These are phyloP conservation scores for Aspergillus texensis DNA, from an alignment of 2,329 filamentous ascomycete genomes.

Conservation along the genomic window DNA sequence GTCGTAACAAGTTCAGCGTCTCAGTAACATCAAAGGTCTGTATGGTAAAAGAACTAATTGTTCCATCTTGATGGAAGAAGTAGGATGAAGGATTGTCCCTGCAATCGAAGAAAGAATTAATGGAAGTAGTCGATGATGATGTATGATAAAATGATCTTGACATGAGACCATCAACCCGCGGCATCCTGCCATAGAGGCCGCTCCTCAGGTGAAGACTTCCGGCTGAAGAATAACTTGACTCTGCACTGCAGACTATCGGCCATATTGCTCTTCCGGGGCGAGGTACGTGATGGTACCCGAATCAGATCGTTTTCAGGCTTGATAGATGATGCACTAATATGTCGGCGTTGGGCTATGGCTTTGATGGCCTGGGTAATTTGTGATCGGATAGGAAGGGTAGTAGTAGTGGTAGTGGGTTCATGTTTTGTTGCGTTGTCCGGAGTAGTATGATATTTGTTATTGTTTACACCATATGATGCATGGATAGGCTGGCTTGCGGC, in stretches of 20 bases:
- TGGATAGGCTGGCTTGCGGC: slow-evolving; percentile 1
- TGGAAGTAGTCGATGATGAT: not conserved
- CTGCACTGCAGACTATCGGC: not conserved
- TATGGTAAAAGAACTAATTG: too few species aligned
- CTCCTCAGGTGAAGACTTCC: not conserved
- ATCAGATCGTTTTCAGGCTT: not conserved
- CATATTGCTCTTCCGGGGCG: not conserved
- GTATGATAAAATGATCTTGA: not conserved
- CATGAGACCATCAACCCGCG: not conserved
- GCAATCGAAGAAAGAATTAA: not conserved
- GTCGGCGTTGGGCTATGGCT: slow-evolving; percentile 13
- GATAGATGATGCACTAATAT: not conserved
- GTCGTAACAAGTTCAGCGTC: too few species aligned
- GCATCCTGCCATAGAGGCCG: not conserved
- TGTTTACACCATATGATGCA: not conserved
- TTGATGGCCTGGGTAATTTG: slow-evolving; percentile 17
- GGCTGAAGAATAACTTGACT: not conserved
- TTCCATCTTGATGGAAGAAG: too few species aligned
- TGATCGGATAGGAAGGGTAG: slow-evolving; percentile 5
- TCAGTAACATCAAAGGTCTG: too few species aligned
- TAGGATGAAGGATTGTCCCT: too few species aligned
- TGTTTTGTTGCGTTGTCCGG: not conserved
- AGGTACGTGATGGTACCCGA: not conserved
- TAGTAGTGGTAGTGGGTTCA: not conserved
- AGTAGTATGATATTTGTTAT: not conserved